A percentile compares a stretch with the other conserved stretches of the same genome.
Conservation (phyloP, 2,329 filamentous ascomycete genomes). For the Pseudocercospora eumusae region DNA sequence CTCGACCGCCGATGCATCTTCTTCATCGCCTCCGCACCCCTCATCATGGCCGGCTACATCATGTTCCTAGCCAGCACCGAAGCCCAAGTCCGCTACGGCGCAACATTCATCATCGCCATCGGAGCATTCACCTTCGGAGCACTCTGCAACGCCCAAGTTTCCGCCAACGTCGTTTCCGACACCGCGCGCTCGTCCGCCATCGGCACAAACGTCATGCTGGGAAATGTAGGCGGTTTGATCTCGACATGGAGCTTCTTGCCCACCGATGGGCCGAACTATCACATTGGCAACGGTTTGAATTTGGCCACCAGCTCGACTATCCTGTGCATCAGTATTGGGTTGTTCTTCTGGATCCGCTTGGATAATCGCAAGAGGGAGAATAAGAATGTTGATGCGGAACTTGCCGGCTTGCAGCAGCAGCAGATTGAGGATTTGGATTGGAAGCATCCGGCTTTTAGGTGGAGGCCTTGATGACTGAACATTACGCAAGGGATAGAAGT, state of each 20-base stretch:
- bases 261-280: slow-evolving; percentile 65
- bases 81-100: slow-evolving; percentile 63
- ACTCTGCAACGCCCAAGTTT: slow-evolving; percentile 66
- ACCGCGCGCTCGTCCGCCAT: slow-evolving; percentile 68
- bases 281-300: slow-evolving; percentile 71
- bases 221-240: slow-evolving; percentile 63
- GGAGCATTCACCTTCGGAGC: slow-evolving; percentile 66
- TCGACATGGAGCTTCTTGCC: slow-evolving; percentile 48
- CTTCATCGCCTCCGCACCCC: slow-evolving; percentile 60
- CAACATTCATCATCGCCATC: slow-evolving; percentile 67
- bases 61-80: slow-evolving; percentile 65
- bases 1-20: slow-evolving; percentile 62
- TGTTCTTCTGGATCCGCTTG: slow-evolving; percentile 62
- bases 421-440: slow-evolving; percentile 65
- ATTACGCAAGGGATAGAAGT: no score
- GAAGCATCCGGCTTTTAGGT: slow-evolving; percentile 66
- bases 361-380: slow-evolving; percentile 62
- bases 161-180: slow-evolving; percentile 71
- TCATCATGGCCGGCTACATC: slow-evolving; percentile 69
- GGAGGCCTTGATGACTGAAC: slow-evolving; percentile 53
- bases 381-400: slow-evolving; percentile 57
- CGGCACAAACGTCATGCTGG: slow-evolving; percentile 69
- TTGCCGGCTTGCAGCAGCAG: slow-evolving; percentile 55
- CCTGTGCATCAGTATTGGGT: slow-evolving; percentile 52
- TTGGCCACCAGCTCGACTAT: slow-evolving; percentile 61